Evolutionary conservation across 2,329 filamentous ascomycete species (phyloP).

Genomic region (Sarocladiaceae sp.): DNA sequence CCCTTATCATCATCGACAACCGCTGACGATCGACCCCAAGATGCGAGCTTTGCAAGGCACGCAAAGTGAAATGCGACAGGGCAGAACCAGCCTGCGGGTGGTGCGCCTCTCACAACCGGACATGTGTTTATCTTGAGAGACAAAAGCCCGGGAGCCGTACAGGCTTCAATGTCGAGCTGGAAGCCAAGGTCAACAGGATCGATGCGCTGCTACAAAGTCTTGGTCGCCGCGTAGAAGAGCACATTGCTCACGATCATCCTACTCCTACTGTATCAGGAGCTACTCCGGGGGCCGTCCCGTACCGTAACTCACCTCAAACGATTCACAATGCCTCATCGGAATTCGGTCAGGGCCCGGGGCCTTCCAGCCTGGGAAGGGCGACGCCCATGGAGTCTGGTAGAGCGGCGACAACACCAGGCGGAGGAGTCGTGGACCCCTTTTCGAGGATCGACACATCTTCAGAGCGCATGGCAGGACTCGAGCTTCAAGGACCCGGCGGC

Average conservation of each 20-base stretch:
- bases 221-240: slow-evolving; percentile 37
- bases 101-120: slow-evolving; percentile 63
- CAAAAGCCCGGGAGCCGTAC: slow-evolving; percentile 65
- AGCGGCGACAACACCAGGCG: neutral
- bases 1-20: slow-evolving; percentile 8
- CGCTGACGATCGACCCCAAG: slow-evolving; percentile 17
- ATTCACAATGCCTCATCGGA: slow-evolving; percentile 6
- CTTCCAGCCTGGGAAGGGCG: slow-evolving; percentile 7
- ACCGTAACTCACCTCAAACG: neutral
- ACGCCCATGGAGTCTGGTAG: slow-evolving; percentile 6
- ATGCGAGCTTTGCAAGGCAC: slow-evolving; percentile 40
- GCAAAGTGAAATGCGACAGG: slow-evolving; percentile 46
- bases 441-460: neutral
- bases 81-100: slow-evolving; percentile 62
- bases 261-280: slow-evolving; percentile 7
- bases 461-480: slow-evolving; percentile 1
- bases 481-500: neutral
- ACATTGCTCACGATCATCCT: slow-evolving; percentile 27
- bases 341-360: neutral
- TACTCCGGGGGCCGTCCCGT: neutral
- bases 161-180: slow-evolving; percentile 59
- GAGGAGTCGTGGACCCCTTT: neutral
- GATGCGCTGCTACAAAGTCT: slow-evolving; percentile 39
- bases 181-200: slow-evolving; percentile 49
- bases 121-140: slow-evolving; percentile 65